phyloP scores from a whole-genome alignment of 352 stramenopile genomes.

The Elongisporangium anandrum region DNA sequence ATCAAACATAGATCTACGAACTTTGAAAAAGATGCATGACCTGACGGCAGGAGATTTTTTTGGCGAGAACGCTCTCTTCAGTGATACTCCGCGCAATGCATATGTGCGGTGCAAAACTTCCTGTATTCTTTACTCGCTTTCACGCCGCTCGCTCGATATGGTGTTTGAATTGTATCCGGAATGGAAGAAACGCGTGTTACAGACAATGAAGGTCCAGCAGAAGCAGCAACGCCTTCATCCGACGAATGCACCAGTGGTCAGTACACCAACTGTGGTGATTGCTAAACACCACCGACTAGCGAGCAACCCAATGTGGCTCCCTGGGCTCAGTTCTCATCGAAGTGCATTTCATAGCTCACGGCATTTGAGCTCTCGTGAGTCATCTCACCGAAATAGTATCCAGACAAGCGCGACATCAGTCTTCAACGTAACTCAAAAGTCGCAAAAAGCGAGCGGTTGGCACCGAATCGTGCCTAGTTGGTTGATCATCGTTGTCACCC shows the following conservation, averaged over 20 bases:
- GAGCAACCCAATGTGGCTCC: constrained; percentile 2
- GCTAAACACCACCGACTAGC: constrained; percentile 3
- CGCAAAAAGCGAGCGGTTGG: background rate
- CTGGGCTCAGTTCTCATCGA: background rate
- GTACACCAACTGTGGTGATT: constrained; percentile 31
- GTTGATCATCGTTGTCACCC: constrained; percentile 1
- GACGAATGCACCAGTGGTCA: constrained; percentile 1
- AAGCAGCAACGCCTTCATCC: constrained; percentile 10
- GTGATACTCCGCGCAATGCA: constrained; percentile 27
- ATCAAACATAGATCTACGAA: constrained; percentile 1
- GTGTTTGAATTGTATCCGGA: constrained; percentile 43
- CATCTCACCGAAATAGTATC: constrained; percentile 1
- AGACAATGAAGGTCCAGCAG: constrained; percentile 32
- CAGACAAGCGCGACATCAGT: background rate
- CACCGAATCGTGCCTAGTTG: background rate
- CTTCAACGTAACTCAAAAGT: background rate
- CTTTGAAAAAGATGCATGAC: constrained; percentile 30
- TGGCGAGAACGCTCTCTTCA: constrained; percentile 39
- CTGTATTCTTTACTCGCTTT: constrained; percentile 43
- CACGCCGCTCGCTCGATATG: constrained; percentile 32
- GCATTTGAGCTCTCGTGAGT: background rate
- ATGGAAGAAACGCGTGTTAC: constrained; percentile 49
- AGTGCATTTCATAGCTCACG: background rate
- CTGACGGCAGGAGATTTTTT: constrained; percentile 32
- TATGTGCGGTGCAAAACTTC: constrained; percentile 34